These are phyloP conservation scores for Schizophyllum amplum DNA, from an alignment of 1,284 basidiomycete species.

Conservation along the genomic window DNA sequence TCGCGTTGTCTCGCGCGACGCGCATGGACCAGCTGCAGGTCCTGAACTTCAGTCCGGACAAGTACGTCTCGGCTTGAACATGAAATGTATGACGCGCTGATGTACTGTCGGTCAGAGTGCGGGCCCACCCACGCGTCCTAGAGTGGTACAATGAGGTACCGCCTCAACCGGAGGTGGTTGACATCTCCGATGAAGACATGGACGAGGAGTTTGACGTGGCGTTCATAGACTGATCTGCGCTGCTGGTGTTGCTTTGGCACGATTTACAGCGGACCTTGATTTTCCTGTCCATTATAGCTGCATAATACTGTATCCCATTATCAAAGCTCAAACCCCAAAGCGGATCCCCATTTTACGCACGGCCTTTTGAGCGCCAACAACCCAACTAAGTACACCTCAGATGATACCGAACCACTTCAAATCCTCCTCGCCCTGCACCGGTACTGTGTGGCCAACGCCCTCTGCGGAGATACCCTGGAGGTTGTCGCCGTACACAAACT, in stretches of 20 bases:
- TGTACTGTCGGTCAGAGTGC: conserved; percentile 24
- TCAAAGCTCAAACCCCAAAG: too few relatives aligned
- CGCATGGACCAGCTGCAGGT: conserved; percentile 80
- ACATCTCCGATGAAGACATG: conserved; percentile 9
- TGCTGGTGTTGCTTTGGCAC: too few relatives aligned
- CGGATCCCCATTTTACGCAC: too few relatives aligned
- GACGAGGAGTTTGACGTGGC: conserved; percentile 19
- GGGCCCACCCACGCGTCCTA: conserved; percentile 35
- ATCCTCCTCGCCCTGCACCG: conserved; percentile 28
- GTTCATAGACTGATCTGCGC: background rate
- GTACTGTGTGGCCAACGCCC: conserved; percentile 38
- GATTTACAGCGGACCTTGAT: too few relatives aligned
- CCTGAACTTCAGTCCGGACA: conserved; percentile 65
- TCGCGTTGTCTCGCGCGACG: conserved; percentile 89
- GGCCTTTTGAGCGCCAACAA: too few relatives aligned
- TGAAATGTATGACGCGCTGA: conserved; percentile 2
- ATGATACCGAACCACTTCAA: conserved; percentile 31
- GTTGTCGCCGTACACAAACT: conserved; percentile 34
- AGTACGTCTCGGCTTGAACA: conserved; percentile 35
- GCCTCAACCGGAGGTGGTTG: conserved; percentile 9
- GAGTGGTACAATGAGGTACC: conserved; percentile 23
- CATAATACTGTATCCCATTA: too few relatives aligned
- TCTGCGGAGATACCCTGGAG: conserved; percentile 35
- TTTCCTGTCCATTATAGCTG: too few relatives aligned
- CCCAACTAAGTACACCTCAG: background rate